These are phyloP conservation scores for Suillus americanus DNA, from an alignment of 768 basidiomycete genomes.

Conservation along the genomic window DNA sequence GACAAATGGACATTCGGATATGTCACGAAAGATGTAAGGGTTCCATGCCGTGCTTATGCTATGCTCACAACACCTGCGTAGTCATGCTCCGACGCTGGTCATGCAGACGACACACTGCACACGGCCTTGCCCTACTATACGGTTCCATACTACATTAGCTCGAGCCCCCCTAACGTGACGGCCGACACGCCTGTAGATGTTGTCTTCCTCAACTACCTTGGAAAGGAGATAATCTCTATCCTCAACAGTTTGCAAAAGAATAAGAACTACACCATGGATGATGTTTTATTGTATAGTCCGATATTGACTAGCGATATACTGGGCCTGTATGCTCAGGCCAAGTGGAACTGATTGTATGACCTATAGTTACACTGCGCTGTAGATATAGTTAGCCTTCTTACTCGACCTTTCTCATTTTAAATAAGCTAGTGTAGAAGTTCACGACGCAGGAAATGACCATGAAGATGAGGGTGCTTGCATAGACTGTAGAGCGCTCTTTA, in stretches of 20 bases:
- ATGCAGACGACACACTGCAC: conserved; percentile 66
- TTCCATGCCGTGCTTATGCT: neutral
- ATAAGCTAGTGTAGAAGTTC: neutral
- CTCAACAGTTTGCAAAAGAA: conserved; percentile 57
- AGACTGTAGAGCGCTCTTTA: no score
- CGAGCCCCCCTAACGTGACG: conserved; percentile 49
- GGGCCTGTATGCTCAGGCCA: conserved; percentile 38
- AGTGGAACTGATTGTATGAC: conserved; percentile 25
- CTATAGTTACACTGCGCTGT: neutral
- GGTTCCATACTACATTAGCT: conserved; percentile 58
- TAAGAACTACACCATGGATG: conserved; percentile 48
- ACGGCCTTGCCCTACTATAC: conserved; percentile 54
- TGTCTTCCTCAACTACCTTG: conserved; percentile 74
- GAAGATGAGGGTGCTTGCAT: no score
- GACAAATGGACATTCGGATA: conserved; percentile 66
- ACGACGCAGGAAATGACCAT: no score
- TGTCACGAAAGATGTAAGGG: conserved; percentile 65
- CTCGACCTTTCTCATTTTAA: neutral
- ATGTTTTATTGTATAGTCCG: conserved; percentile 54
- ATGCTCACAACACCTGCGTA: conserved; percentile 18
- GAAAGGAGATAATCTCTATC: conserved; percentile 45
- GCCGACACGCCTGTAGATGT: conserved; percentile 61
- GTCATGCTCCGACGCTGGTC: conserved; percentile 69
- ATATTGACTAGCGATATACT: conserved; percentile 39
- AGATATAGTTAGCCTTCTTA: neutral